Evolutionary conservation across 2,329 filamentous ascomycete genomes (phyloP), one percentile per base, ranked within the genome.

Genomic region (Fusarium equiseti): DNA sequence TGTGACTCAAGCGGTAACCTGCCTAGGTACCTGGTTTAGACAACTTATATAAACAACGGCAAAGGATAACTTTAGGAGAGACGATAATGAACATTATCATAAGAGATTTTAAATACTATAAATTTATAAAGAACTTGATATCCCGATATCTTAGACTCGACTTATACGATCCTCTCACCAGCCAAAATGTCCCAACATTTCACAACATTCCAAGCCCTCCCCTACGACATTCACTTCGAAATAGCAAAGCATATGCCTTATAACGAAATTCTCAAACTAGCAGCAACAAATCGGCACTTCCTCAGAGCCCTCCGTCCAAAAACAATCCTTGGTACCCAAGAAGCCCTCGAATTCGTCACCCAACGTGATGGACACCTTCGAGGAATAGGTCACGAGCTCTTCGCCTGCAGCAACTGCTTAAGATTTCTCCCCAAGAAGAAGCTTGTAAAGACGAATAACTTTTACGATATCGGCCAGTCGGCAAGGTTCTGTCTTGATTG

Each of bases 171-270:
- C n/a, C 13, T 38, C 8, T 1, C 2, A 9, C 20, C 22, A 22
- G 29, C 16, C 58, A 59, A 27, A 6, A 73, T 73, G 71, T 2
- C 51, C 18, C 42, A 51, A 24, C 15, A 44, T 22, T 7, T 27
- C 32, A 27, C n/a, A 18, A 64, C 27, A 10, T 66, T 73, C 6
- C 24, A 66, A 27, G 8, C 26, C 24, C 64, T 75, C 4, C 70
- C 72, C 13, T 71, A 62, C 16, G 70, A 74, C 5, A 57, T 74
- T 5, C 68, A 74, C 12, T 54, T 62, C 24, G 65, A 71, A 38
- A 45, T 73, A 8, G 57, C 59, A 31, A 61, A 38, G 7, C 26
- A 59, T 6, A 32, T 74, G 4, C 52, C 63, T 16, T 70, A 66
- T 5, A 26, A 1, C 6, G 60, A 50, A 8, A 53, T 72, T 1